Evolutionary conservation across 2,329 filamentous ascomycete genomes (phyloP), one percentile per base, ranked within the genome.

Genomic region (Epichloe aotearoae): DNA sequence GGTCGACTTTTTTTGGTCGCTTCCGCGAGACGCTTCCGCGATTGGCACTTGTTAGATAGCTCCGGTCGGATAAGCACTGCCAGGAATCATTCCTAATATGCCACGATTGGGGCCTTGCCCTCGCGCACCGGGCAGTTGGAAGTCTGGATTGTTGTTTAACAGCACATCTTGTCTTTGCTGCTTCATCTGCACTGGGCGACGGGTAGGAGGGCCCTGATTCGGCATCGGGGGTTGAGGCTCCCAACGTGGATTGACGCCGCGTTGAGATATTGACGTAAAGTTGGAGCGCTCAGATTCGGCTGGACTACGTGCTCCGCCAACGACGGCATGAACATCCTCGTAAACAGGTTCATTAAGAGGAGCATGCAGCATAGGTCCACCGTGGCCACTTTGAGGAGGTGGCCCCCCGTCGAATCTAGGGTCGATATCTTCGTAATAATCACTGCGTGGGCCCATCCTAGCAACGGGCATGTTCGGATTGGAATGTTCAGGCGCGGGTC

Each of bases 371-470:
- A 58, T 53, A 11, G 59, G 57, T 54, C 50, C 63, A 45, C 46
- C 59, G 51, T 54, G 63, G 54, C 54, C 76, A 36, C 82, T 85
- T 23, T 41, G 49, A 30, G 38, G 43, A 19, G 50, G 34, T 15
- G 33, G 40, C 7, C n/a, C 42, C 37, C 10, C 30, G 30, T 50
- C 50, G 61, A 96, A 97, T 51, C 83, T 86, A 43, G 91, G 89
- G 57, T 95, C 89, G 12, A 95, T 81, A 64, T 97, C 91, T 73
- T 97, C 93, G 62, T 94, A 95, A 68, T 97, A 97, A 55, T 77
- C 69, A 58, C 61, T 69, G 46, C 56, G 64, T 54, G 58, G 54
- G 19, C 58, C 62, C 7, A 57, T 58, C 48, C 61, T 62, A 40
- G 60, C 59, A 15, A 66, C 59, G 15, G 67, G 64, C 34, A 68